Conservation (phyloP, 495 filamentous ascomycete species). For the Trichocladium uniseriatum region DNA sequence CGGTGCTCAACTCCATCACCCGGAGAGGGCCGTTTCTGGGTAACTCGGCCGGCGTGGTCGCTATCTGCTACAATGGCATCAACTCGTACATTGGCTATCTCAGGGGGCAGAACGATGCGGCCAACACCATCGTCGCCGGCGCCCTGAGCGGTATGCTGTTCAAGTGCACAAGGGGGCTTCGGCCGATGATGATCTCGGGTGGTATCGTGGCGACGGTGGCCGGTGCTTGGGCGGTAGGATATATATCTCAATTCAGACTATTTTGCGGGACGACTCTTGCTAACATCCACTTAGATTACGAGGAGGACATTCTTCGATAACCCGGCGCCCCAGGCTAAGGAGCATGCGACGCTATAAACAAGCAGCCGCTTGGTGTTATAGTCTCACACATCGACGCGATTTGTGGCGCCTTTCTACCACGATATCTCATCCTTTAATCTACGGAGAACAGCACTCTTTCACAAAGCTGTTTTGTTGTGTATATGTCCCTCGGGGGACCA, state of each 20-base stretch:
- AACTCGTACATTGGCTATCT: constrained; percentile 84
- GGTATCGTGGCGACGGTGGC: constrained; percentile 77
- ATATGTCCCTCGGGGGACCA: constrained; percentile 6
- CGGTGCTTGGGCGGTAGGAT: constrained; percentile 78
- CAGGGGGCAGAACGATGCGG: constrained; percentile 81
- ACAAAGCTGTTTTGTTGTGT: constrained; percentile 13
- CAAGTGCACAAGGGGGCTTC: constrained; percentile 83
- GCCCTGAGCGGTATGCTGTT: constrained; percentile 85
- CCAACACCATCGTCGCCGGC: constrained; percentile 79
- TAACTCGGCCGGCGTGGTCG: constrained; percentile 88
- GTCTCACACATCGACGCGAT: neutral
- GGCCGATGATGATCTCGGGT: constrained; percentile 88
- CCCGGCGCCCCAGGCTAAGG: constrained; percentile 10
- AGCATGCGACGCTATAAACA: constrained; percentile 5
- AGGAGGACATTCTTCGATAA: constrained; percentile 23
- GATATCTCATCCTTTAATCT: constrained; percentile 17
- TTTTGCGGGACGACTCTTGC: neutral
- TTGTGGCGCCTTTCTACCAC: neutral
- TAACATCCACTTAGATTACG: constrained; percentile 16
- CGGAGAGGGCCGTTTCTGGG: constrained; percentile 91
- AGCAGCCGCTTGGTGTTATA: neutral
- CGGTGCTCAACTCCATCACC: constrained; percentile 86
- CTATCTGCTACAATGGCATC: constrained; percentile 87
- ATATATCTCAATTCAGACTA: neutral
- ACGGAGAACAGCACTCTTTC: constrained; percentile 9